Conservation (phyloP, 306 rosid genomes). For the Corylus americana region DNA sequence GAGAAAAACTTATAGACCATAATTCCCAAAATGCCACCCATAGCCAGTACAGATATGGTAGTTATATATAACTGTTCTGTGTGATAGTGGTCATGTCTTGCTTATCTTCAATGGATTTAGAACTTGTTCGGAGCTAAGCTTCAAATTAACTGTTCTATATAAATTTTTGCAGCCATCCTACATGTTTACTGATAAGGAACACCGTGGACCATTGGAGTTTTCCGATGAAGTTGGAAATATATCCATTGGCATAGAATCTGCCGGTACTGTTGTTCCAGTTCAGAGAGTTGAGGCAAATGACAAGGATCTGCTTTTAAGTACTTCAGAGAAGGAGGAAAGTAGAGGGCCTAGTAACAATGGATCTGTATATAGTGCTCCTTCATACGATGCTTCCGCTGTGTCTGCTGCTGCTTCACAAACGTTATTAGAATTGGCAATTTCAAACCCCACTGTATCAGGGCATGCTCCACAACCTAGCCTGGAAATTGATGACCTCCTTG, state of each 20-base stretch:
- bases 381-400: slow-evolving; percentile 55
- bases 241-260: slow-evolving; percentile 66
- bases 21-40: background rate
- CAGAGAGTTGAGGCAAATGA: slow-evolving; percentile 90
- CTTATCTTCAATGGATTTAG: slow-evolving; percentile 13
- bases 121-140: background rate
- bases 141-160: slow-evolving; percentile 18
- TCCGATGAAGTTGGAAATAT: slow-evolving; percentile 88
- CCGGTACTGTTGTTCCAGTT: slow-evolving; percentile 75
- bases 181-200: slow-evolving; percentile 97
- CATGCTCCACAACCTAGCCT: slow-evolving; percentile 60
- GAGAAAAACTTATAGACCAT: background rate
- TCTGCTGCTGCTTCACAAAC: slow-evolving; percentile 56
- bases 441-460: slow-evolving; percentile 40
- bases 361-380: slow-evolving; percentile 84
- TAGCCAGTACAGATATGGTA: background rate
- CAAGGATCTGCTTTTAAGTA: slow-evolving; percentile 90
- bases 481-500: slow-evolving; percentile 88
- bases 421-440: slow-evolving; percentile 51
- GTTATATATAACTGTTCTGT: background rate
- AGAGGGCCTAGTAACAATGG: slow-evolving; percentile 60
- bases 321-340: slow-evolving; percentile 82
- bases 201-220: slow-evolving; percentile 89
- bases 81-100: slow-evolving; percentile 5
- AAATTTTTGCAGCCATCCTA: slow-evolving; percentile 90